A percentile compares a stretch with the other conserved stretches of the same genome.
Conservation (phyloP, 2,329 filamentous ascomycete genomes). For the Myriosclerotinia curreyana region DNA sequence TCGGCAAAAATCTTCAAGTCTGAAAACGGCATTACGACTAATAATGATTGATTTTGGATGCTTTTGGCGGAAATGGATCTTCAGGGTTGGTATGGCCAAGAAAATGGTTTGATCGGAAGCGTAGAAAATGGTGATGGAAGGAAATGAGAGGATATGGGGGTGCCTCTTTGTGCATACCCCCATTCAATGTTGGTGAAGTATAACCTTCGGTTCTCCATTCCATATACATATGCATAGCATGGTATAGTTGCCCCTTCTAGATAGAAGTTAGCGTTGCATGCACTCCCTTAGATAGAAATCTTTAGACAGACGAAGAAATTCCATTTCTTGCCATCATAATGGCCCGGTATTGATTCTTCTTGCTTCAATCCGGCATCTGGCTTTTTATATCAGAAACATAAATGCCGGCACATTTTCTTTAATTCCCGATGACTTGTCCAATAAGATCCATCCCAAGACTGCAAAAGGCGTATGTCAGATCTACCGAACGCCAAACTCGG, state of each 20-base stretch:
- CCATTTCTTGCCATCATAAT: background rate
- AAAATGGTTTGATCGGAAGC: background rate
- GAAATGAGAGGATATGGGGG: background rate
- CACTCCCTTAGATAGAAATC: conserved; percentile 7
- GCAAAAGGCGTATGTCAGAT: too few relatives aligned
- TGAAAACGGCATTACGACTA: conserved; percentile 9
- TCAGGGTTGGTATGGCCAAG: background rate
- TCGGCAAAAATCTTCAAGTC: conserved; percentile 42
- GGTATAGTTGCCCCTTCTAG: conserved; percentile 7
- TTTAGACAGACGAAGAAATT: conserved; percentile 12
- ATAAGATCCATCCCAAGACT: too few relatives aligned
- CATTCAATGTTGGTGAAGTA: conserved; percentile 8
- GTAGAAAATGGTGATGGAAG: background rate
- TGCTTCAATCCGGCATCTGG: too few relatives aligned
- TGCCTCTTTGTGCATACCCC: background rate
- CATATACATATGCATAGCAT: conserved; percentile 11
- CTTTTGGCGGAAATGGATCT: conserved; percentile 10
- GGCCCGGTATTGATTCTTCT: too few relatives aligned
- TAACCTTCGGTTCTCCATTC: background rate
- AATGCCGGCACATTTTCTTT: too few relatives aligned
- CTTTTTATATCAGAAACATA: too few relatives aligned
- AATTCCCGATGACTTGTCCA: too few relatives aligned
- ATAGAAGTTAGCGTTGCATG: background rate
- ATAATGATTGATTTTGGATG: conserved; percentile 18
- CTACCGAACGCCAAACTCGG: too few relatives aligned